A percentile compares a stretch with the other conserved stretches of the same genome.
These are phyloP conservation scores for Solanum ossicruentum DNA, from an alignment of 257 asterid genomes.

Conservation along the genomic window DNA sequence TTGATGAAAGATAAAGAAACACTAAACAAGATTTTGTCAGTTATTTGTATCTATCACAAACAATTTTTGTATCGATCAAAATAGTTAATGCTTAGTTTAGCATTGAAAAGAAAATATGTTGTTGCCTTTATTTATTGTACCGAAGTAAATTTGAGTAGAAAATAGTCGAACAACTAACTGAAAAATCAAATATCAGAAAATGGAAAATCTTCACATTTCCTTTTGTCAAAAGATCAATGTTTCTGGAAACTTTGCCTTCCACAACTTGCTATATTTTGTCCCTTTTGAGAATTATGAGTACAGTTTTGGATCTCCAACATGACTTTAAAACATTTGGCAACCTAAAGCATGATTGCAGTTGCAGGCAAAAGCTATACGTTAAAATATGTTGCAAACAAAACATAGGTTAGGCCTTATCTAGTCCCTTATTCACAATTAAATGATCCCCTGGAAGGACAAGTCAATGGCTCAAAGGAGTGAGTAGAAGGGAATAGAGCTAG, in stretches of 20 bases:
- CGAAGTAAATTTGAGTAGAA: neutral
- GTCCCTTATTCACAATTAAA: neutral
- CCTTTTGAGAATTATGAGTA: neutral
- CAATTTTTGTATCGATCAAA: neutral
- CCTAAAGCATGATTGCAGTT: neutral
- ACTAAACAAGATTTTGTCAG: neutral
- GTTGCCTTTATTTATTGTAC: neutral
- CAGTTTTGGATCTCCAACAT: neutral
- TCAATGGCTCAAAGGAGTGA: neutral
- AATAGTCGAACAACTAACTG: neutral
- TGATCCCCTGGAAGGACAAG: neutral
- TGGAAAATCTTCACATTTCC: neutral
- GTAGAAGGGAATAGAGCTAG: neutral
- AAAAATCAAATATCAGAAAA: neutral
- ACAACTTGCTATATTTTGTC: neutral
- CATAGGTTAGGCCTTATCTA: neutral
- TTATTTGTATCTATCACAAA: neutral
- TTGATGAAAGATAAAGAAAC: neutral
- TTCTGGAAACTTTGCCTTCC: neutral
- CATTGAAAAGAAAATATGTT: neutral
- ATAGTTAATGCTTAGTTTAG: neutral
- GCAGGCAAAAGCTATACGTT: neutral
- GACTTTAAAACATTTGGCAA: neutral
- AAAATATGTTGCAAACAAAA: neutral
- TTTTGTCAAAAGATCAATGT: neutral